A percentile compares a stretch with the other conserved stretches of the same genome.
phyloP scores from a whole-genome alignment of 2,329 filamentous ascomycete genomes.

The Polytolypa hystricis region DNA sequence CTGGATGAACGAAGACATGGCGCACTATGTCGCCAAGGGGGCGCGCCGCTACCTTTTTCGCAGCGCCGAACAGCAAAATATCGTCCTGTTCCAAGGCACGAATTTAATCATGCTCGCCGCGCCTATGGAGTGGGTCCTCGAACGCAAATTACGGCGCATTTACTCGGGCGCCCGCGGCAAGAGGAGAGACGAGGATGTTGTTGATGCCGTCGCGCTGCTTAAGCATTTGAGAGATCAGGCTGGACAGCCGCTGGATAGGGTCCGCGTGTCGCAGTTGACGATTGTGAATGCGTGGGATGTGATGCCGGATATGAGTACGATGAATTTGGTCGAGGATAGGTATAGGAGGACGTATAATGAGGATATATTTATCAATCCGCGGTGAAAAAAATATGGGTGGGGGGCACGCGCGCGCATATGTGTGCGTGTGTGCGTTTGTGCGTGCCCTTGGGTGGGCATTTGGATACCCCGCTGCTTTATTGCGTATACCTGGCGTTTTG shows the following conservation, averaged over 20 bases:
- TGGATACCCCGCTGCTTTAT: too few relatives aligned
- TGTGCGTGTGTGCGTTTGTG: too few relatives aligned
- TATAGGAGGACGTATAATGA: conserved; percentile 17
- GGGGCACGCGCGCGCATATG: too few relatives aligned
- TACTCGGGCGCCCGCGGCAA: conserved; percentile 14
- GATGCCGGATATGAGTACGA: conserved; percentile 18
- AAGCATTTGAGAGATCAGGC: conserved; percentile 16
- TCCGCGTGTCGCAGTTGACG: conserved; percentile 19
- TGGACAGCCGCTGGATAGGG: conserved; percentile 15
- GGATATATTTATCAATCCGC: conserved; percentile 17
- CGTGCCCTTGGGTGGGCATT: too few relatives aligned
- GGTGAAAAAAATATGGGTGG: too few relatives aligned
- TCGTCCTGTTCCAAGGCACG: conserved; percentile 20
- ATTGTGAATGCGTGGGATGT: conserved; percentile 20
- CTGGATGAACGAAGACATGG: conserved; percentile 25
- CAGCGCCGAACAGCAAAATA: conserved; percentile 21
- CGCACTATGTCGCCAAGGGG: conserved; percentile 19
- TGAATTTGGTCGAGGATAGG: conserved; percentile 19
- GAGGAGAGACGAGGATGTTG: conserved; percentile 19
- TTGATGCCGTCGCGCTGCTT: conserved; percentile 21
- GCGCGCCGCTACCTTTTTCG: conserved; percentile 18
- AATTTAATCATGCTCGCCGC: conserved; percentile 21
- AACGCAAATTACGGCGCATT: conserved; percentile 25
- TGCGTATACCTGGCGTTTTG: too few relatives aligned
- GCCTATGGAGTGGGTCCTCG: conserved; percentile 26